Conservation (phyloP, 164 flowering plant genomes). For the Kalanchoe fedtschenkoi region DNA sequence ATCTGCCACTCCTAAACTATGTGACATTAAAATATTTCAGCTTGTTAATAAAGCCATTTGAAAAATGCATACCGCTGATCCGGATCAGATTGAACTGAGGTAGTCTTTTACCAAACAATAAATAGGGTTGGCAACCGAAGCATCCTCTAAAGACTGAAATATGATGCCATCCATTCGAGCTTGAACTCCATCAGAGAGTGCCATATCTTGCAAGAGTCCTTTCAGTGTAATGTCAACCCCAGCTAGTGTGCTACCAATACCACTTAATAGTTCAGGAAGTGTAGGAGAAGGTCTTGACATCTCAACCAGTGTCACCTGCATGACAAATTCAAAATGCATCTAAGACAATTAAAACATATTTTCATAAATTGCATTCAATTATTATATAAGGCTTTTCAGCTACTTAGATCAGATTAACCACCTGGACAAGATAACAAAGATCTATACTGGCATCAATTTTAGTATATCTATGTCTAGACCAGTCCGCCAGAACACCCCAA, state of each 20-base stretch:
- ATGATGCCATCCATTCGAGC: conserved; percentile 91
- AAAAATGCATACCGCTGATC: neutral
- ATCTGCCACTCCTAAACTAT: neutral
- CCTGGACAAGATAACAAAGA: too few relatives aligned
- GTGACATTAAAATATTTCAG: neutral
- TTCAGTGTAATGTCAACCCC: conserved; percentile 49
- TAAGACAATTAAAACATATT: neutral
- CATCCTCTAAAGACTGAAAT: conserved; percentile 48
- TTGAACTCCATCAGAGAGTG: conserved; percentile 59
- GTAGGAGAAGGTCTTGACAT: conserved; percentile 62
- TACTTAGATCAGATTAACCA: too few relatives aligned
- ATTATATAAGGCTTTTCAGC: too few relatives aligned
- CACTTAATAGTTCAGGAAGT: conserved; percentile 55
- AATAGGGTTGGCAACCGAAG: conserved; percentile 35
- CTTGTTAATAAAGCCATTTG: neutral
- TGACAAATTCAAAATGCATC: neutral
- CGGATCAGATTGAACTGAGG: conserved; percentile 47
- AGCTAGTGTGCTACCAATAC: conserved; percentile 43
- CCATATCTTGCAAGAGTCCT: conserved; percentile 42
- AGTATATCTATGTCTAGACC: neutral
- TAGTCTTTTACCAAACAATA: conserved; percentile 50
- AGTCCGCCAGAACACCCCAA: too few relatives aligned
- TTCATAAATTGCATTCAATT: neutral
- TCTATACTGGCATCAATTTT: neutral
- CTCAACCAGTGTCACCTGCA: conserved; percentile 78